Conservation (phyloP, 2,329 filamentous ascomycete species). For the Amphichorda felina region DNA sequence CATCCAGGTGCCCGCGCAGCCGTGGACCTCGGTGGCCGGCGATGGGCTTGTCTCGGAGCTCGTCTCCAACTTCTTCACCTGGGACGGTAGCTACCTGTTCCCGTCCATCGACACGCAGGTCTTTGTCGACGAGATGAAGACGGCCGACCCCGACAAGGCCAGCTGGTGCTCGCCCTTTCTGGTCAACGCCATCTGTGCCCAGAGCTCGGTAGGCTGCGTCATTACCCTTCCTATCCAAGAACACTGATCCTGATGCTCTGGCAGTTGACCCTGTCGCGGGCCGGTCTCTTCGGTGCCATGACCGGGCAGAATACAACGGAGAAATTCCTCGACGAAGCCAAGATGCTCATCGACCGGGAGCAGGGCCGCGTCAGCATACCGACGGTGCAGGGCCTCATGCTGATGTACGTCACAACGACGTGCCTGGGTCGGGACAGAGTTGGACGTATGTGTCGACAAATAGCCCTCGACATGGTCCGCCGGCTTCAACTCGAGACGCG, state of each 20-base stretch:
- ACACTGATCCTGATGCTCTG: neutral
- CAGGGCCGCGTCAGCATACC: neutral
- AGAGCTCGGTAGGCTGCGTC: neutral
- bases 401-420: neutral
- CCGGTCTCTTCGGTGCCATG: neutral
- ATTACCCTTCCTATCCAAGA: neutral
- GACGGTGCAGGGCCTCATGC: neutral
- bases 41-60: conserved; percentile 18
- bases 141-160: conserved; percentile 6
- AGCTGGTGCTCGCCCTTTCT: conserved; percentile 17
- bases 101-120: conserved; percentile 12
- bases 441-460: no score
- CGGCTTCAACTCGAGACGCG: no score
- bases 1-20: conserved; percentile 13
- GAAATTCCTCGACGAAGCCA: neutral
- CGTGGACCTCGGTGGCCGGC: conserved; percentile 16
- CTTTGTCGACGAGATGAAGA: conserved; percentile 15
- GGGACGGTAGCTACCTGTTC: conserved; percentile 13
- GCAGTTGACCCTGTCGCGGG: neutral
- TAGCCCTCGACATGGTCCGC: no score
- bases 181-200: conserved; percentile 18
- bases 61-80: conserved; percentile 16
- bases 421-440: neutral
- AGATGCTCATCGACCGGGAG: neutral
- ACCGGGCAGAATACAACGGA: neutral